Evolutionary conservation across 163 green algal genomes (phyloP), one percentile per base, ranked within the genome.

Genomic region (Picocystis sp.): DNA sequence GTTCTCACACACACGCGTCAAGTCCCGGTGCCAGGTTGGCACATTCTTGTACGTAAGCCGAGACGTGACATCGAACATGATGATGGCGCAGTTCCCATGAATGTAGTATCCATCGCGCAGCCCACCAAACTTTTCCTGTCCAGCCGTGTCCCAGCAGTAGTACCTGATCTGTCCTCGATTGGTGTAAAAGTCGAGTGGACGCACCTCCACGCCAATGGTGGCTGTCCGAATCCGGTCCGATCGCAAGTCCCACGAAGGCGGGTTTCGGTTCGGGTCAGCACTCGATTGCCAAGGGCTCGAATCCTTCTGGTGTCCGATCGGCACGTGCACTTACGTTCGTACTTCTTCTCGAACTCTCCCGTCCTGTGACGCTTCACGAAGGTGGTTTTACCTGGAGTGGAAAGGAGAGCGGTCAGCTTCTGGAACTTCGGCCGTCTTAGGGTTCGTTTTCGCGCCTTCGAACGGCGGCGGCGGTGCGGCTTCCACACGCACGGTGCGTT

Each of bases 1-100:
- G 71, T 95, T 95, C 46, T 98, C 90, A 62, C 91, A 99, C 48
- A 99, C 91, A 29, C 89, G 84, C 59, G 86, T 96, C n/a, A 99
- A 72, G 64, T 99, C 91, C 24, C 91, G 77, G 73, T 98, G 87
- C 89, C 89, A 99, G 14, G 86, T 95, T 48, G 91, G 91, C 15
- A 99, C 89, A 67, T 96, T 97, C 81, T 99, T 99, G 78, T 99
- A 99, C 24, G 91, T 98, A 47, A 96, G 76, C 41, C 91, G 79
- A 11, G 81, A 94, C 2, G 91, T 99, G 19, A 99, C 91, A 66
- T 99, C 91, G 76, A 99, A 99, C 91, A 99, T 97, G 74, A 99
- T 99, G 80, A 99, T 97, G 12, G 90, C 91, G 67, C 91, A 98
- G 73, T 99, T 83, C 14, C 87, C 89, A 68, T 98, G 84, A 56